phyloP scores from a whole-genome alignment of 2,329 filamentous ascomycete species.

The Pyrenophora graminea region DNA sequence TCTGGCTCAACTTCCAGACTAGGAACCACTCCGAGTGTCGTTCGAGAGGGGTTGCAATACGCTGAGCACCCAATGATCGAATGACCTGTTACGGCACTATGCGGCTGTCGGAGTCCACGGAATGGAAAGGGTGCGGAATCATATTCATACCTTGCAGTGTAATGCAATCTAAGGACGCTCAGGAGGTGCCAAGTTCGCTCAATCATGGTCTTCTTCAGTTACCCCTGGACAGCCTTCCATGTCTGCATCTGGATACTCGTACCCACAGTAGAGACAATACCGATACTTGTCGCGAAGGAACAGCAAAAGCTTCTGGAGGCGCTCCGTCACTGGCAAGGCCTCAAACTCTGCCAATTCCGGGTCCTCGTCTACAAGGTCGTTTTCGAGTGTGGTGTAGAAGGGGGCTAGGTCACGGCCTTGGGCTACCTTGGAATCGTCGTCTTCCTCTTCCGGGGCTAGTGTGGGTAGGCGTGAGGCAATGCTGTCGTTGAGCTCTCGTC shows the following conservation, averaged over 20 bases:
- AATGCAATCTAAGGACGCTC: background rate
- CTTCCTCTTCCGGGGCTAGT: slow-evolving; percentile 66
- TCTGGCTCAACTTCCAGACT: too few relatives aligned
- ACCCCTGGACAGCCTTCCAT: slow-evolving; percentile 90
- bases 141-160: background rate
- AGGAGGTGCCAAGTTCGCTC: slow-evolving; percentile 26
- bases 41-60: too few relatives aligned
- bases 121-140: background rate
- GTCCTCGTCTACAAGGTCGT: slow-evolving; percentile 78
- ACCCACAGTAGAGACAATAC: slow-evolving; percentile 99
- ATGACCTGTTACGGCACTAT: background rate
- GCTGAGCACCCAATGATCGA: too few relatives aligned
- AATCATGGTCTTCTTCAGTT: slow-evolving; percentile 81
- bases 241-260: slow-evolving; percentile 69
- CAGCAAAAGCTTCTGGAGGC: slow-evolving; percentile 66
- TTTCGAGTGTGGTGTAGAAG: slow-evolving; percentile 60
- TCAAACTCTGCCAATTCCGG: slow-evolving; percentile 80
- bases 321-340: slow-evolving; percentile 67
- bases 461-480: slow-evolving; percentile 60
- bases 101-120: background rate
- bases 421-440: slow-evolving; percentile 72
- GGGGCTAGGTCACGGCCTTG: slow-evolving; percentile 61
- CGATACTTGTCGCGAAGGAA: slow-evolving; percentile 71
- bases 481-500: slow-evolving; percentile 35
- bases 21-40: too few relatives aligned